Evolutionary conservation across 176 grass and related monocot species (phyloP).

Genomic region (Metroxylon sagu): DNA sequence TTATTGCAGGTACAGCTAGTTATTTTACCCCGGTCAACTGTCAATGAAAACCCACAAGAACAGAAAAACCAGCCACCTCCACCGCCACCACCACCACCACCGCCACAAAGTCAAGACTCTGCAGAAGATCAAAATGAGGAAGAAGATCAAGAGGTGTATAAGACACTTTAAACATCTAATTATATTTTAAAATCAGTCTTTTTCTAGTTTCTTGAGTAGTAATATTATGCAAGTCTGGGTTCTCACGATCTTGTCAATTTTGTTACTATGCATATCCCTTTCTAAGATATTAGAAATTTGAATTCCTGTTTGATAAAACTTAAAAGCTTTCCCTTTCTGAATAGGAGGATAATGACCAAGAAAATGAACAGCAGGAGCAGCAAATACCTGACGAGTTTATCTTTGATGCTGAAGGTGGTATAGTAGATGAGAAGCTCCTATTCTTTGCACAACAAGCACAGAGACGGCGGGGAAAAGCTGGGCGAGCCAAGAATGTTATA

Average conservation of each 20-base stretch:
- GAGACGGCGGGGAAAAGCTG: conserved; percentile 80
- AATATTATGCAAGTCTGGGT: too few relatives aligned
- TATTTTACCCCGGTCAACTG: conserved; percentile 80
- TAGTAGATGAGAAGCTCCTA: conserved; percentile 90
- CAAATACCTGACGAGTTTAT: conserved; percentile 97
- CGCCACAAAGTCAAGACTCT: conserved; percentile 88
- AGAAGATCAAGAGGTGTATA: conserved; percentile 77
- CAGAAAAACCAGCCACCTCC: conserved; percentile 81
- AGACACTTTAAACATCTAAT: conserved; percentile 15
- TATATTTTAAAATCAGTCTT: conserved; percentile 8
- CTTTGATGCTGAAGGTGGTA: conserved; percentile 93
- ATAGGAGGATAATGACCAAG: conserved; percentile 71
- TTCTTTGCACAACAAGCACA: conserved; percentile 99
- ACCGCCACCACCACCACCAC: conserved; percentile 68
- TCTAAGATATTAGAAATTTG: too few relatives aligned
- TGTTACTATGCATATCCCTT: too few relatives aligned
- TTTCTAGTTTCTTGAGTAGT: too few relatives aligned
- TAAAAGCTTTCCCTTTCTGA: conserved; percentile 4
- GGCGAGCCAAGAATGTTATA: conserved; percentile 95
- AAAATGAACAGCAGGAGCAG: conserved; percentile 84
- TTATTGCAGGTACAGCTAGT: conserved; percentile 92
- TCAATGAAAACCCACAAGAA: conserved; percentile 89
- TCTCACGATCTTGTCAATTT: background rate
- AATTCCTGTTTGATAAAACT: too few relatives aligned
- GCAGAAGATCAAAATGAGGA: conserved; percentile 86